Percentiles rank a stretch among this genome's conserved stretches.
phyloP scores from a whole-genome alignment of 495 filamentous ascomycete genomes.

The Poronia punctata region DNA sequence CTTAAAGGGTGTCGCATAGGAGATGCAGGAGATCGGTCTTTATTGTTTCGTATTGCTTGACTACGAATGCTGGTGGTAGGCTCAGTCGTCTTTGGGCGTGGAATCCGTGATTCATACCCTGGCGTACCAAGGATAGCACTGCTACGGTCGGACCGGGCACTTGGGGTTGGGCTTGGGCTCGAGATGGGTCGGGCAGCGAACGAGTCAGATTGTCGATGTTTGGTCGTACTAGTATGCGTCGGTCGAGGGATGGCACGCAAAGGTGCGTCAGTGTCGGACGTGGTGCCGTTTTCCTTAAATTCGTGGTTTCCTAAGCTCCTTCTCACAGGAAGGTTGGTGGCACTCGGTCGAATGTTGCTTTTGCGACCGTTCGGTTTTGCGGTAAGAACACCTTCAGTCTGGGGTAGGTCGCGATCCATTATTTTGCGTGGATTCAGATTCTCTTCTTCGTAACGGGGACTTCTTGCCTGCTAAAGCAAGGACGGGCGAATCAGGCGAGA shows the following conservation, averaged over 20 bases:
- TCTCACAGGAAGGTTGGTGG: constrained; percentile 7
- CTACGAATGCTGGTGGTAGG: not conserved
- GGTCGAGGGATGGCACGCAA: constrained; percentile 13
- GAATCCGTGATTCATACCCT: constrained; percentile 28
- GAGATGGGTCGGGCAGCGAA: not conserved
- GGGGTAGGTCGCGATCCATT: constrained; percentile 21
- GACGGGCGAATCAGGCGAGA: too few relatives aligned
- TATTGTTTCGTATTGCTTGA: constrained; percentile 1
- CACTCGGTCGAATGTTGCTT: constrained; percentile 15
- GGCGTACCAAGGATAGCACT: constrained; percentile 11
- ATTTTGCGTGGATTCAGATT: constrained; percentile 7
- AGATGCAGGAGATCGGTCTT: constrained; percentile 5
- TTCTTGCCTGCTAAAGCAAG: too few relatives aligned
- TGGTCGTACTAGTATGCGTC: constrained; percentile 9
- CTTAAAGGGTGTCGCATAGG: constrained; percentile 30
- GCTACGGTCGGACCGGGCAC: constrained; percentile 3
- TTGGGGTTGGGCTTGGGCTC: constrained; percentile 1
- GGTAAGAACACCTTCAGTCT: constrained; percentile 13
- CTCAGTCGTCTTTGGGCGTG: constrained; percentile 22
- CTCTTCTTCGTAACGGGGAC: too few relatives aligned
- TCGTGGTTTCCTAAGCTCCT: constrained; percentile 11
- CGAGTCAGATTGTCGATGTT: constrained; percentile 9
- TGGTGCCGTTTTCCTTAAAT: constrained; percentile 17
- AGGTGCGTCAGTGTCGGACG: constrained; percentile 15
- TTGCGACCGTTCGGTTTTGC: constrained; percentile 19